These are phyloP conservation scores for Cercospora sesami DNA, from an alignment of 2,329 filamentous ascomycete species.

Conservation along the genomic window DNA sequence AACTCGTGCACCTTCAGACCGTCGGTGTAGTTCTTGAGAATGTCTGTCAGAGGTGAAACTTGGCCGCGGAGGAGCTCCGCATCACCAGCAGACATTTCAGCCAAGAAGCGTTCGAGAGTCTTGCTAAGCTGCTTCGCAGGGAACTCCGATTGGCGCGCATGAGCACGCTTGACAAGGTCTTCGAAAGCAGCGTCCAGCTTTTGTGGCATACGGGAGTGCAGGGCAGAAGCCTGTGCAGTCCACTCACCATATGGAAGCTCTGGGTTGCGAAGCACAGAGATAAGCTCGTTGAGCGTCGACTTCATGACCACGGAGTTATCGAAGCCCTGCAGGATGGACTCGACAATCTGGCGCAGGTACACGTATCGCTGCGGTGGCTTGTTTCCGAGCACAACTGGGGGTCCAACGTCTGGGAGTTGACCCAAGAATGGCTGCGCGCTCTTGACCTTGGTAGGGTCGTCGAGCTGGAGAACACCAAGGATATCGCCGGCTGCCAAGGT, in stretches of 20 bases:
- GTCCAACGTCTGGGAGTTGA: constrained; percentile 81
- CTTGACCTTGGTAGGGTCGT: constrained; percentile 95
- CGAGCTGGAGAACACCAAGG: constrained; percentile 91
- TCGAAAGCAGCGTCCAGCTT: constrained; percentile 82
- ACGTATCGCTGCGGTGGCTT: constrained; percentile 89
- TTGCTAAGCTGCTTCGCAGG: constrained; percentile 84
- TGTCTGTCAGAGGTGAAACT: constrained; percentile 71
- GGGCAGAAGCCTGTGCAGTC: constrained; percentile 90
- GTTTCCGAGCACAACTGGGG: constrained; percentile 80
- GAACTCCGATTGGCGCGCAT: constrained; percentile 78
- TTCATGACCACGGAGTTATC: constrained; percentile 98
- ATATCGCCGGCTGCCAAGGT: constrained; percentile 97
- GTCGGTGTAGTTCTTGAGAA: constrained; percentile 79
- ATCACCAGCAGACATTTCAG: constrained; percentile 73
- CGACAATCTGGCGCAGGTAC: constrained; percentile 72
- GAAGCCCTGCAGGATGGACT: constrained; percentile 87
- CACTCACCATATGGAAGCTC: constrained; percentile 96
- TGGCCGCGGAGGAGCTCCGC: constrained; percentile 70
- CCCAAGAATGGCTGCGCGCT: constrained; percentile 92
- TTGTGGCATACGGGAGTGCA: constrained; percentile 96
- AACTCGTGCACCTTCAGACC: constrained; percentile 91
- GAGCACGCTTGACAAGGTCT: constrained; percentile 82
- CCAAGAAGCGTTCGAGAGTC: constrained; percentile 81
- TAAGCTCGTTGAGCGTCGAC: constrained; percentile 77
- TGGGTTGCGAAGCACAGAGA: constrained; percentile 84